Percentiles rank a stretch among this genome's conserved stretches.
phyloP scores from a whole-genome alignment of 2,329 filamentous ascomycete genomes.

The Aspergillus spinulosporus region DNA sequence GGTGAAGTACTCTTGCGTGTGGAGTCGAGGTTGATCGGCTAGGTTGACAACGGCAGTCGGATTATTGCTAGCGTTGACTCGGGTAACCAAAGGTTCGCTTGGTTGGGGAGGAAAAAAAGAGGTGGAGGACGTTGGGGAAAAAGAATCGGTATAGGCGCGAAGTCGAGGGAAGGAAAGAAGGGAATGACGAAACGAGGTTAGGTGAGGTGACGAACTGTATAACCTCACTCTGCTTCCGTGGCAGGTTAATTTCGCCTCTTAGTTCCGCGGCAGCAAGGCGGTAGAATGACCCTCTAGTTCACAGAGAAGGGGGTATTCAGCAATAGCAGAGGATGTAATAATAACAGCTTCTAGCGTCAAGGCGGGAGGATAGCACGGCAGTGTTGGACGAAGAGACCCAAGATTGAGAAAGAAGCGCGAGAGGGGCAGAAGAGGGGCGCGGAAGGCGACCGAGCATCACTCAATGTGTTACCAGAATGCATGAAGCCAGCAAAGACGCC shows the following conservation, averaged over 20 bases:
- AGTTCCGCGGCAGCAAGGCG: neutral
- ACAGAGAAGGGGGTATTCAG: neutral
- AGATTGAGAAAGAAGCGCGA: neutral
- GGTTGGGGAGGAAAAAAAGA: neutral
- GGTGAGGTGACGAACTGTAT: neutral
- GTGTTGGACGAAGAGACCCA: constrained; percentile 1
- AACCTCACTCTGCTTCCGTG: neutral
- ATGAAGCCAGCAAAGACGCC: constrained; percentile 3
- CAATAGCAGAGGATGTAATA: neutral
- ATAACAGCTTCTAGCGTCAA: neutral
- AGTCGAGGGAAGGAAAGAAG: neutral
- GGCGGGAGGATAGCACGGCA: constrained; percentile 2
- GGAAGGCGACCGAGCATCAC: constrained; percentile 3
- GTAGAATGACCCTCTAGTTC: neutral
- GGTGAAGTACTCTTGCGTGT: neutral
- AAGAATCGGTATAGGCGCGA: neutral
- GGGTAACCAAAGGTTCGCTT: neutral
- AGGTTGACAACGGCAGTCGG: no score
- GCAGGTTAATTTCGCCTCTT: neutral
- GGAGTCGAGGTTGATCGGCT: neutral
- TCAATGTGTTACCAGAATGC: constrained; percentile 13
- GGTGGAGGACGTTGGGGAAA: neutral
- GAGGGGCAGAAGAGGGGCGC: neutral
- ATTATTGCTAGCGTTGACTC: neutral
- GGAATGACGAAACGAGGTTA: neutral